Percentiles rank a stretch among this genome's conserved stretches.
Conservation (phyloP, 2,329 filamentous ascomycete genomes). For the Talaromyces sp. region DNA sequence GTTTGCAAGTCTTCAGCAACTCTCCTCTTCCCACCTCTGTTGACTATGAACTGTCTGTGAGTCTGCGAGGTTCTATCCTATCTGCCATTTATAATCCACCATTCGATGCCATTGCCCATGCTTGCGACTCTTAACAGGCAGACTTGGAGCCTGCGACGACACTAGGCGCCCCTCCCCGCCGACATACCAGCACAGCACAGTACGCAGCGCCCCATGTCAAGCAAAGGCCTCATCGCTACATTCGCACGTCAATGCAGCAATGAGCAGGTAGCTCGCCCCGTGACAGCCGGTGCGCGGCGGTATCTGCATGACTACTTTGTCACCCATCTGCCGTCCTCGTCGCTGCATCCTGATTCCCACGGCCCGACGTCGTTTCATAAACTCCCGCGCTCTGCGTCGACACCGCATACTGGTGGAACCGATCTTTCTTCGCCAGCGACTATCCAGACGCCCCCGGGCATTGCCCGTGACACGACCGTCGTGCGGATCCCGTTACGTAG, state of each 20-base stretch:
- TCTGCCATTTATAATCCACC: not conserved
- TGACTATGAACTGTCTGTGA: not conserved
- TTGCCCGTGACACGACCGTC: conserved; percentile 72
- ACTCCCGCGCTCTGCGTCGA: conserved; percentile 78
- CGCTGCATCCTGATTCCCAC: conserved; percentile 80
- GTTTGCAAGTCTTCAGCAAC: too few relatives aligned
- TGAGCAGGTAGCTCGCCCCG: conserved; percentile 15
- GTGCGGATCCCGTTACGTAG: conserved; percentile 90
- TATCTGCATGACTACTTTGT: conserved; percentile 95
- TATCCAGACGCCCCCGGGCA: conserved; percentile 57
- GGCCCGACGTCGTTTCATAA: conserved; percentile 70
- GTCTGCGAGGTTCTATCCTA: not conserved
- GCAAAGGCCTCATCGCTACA: conserved; percentile 30
- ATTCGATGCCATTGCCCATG: not conserved
- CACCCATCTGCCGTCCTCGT: conserved; percentile 89
- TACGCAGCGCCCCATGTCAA: conserved; percentile 10
- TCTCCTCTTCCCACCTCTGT: not conserved
- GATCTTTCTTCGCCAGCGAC: conserved; percentile 49
- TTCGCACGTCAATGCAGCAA: conserved; percentile 26
- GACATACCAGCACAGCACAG: conserved; percentile 1
- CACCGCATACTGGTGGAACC: conserved; percentile 61
- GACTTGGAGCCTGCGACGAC: conserved; percentile 34
- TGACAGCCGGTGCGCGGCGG: conserved; percentile 31
- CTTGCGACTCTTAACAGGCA: conserved; percentile 9
- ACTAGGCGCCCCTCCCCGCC: conserved; percentile 23